phyloP scores from a whole-genome alignment of 2,329 filamentous ascomycete genomes.

The Aspergillus texensis region DNA sequence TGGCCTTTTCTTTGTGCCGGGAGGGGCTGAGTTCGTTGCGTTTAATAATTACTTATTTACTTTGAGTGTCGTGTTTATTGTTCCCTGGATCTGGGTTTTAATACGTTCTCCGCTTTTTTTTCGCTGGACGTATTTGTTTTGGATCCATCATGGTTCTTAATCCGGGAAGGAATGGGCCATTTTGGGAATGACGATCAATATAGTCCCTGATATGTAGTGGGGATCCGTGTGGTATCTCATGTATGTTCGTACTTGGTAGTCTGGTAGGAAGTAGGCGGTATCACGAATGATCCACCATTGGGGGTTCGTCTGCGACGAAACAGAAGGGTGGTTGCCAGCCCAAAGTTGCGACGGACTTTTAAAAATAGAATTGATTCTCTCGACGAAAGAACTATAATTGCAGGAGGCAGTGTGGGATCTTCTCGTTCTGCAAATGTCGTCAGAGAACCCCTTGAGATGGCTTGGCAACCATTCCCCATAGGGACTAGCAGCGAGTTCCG shows the following conservation, averaged over 20 bases:
- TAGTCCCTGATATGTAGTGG: neutral
- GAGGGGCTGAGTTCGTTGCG: neutral
- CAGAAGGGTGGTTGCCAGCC: neutral
- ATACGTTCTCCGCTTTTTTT: neutral
- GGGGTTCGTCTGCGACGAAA: neutral
- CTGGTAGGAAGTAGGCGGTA: neutral
- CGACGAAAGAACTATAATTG: neutral
- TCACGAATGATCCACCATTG: neutral
- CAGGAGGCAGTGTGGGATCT: neutral
- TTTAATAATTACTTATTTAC: neutral
- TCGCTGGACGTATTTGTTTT: neutral
- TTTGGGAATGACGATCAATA: constrained; percentile 1
- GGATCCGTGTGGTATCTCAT: neutral
- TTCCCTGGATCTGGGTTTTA: neutral
- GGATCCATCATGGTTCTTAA: neutral
- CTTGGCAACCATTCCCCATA: constrained; percentile 35
- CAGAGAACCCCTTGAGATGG: neutral
- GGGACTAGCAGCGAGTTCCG: constrained; percentile 36
- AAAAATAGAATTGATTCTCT: neutral
- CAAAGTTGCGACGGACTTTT: neutral
- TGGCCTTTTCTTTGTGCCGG: constrained; percentile 4
- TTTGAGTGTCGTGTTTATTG: neutral
- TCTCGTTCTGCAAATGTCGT: constrained; percentile 11
- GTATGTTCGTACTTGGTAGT: neutral
- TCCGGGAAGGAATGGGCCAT: neutral